Evolutionary conservation across 1,284 basidiomycete genomes (phyloP).

Genomic region (Rhodotorula glutinis): DNA sequence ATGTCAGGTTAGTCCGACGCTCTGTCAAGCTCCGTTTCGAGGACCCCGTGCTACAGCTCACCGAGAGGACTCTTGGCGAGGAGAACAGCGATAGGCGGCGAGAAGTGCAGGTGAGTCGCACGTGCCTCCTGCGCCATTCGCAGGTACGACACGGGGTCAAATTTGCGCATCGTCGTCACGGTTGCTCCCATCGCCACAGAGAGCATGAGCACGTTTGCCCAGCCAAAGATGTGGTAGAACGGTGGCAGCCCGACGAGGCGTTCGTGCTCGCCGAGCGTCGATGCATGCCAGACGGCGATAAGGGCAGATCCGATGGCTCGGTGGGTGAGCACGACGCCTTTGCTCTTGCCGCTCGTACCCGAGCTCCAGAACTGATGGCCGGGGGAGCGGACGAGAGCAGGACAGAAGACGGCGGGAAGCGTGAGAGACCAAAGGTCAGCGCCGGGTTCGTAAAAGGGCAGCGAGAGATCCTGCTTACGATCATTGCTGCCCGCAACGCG

Average conservation of each 20-base stretch:
- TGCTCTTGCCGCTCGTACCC: constrained; percentile 49
- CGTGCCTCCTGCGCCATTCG: constrained; percentile 45
- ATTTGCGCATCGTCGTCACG: constrained; percentile 47
- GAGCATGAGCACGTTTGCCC: constrained; percentile 44
- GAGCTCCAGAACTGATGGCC: constrained; percentile 47
- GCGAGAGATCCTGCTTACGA: background rate
- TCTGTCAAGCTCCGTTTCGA: constrained; percentile 6
- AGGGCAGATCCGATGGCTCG: constrained; percentile 44
- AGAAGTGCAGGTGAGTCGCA: constrained; percentile 49
- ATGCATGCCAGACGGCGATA: constrained; percentile 44
- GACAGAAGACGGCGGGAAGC: too few relatives aligned
- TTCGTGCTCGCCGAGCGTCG: constrained; percentile 40
- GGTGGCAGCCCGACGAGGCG: constrained; percentile 48
- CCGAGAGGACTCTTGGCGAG: constrained; percentile 47
- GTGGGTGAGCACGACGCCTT: constrained; percentile 49
- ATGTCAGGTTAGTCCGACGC: background rate
- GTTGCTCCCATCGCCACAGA: constrained; percentile 47
- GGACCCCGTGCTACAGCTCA: too few relatives aligned
- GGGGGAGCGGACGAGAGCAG: constrained; percentile 38
- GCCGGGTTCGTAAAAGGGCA: too few relatives aligned
- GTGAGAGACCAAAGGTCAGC: too few relatives aligned
- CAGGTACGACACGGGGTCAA: constrained; percentile 48
- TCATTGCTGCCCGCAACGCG: constrained; percentile 31
- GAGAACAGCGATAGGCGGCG: constrained; percentile 50
- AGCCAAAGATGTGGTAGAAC: constrained; percentile 46